phyloP scores from a whole-genome alignment of 2,329 filamentous ascomycete species.

The Chaetoscypha palmicola region DNA sequence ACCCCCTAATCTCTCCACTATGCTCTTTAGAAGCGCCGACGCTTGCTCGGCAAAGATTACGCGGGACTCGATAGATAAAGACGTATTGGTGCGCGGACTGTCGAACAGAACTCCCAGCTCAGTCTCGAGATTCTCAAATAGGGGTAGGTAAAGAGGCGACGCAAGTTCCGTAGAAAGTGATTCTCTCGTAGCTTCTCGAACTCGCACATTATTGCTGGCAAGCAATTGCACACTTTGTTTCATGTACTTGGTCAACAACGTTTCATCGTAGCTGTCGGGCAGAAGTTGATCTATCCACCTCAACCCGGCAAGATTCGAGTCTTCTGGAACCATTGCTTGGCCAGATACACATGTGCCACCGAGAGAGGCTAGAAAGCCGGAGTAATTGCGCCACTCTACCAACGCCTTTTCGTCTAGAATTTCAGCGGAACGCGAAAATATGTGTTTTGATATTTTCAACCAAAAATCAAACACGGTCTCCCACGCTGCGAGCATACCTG shows the following conservation, averaged over 20 bases:
- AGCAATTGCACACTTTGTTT: slow-evolving; percentile 58
- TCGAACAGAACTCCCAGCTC: slow-evolving; percentile 59
- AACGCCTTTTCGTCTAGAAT: slow-evolving; percentile 48
- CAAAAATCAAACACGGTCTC: slow-evolving; percentile 58
- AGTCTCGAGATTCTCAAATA: slow-evolving; percentile 58
- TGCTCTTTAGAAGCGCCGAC: slow-evolving; percentile 53
- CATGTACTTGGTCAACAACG: slow-evolving; percentile 53
- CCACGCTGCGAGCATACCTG: slow-evolving; percentile 63
- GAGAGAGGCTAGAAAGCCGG: slow-evolving; percentile 60
- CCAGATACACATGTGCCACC: slow-evolving; percentile 59
- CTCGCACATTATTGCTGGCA: slow-evolving; percentile 55
- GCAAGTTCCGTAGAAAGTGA: slow-evolving; percentile 60
- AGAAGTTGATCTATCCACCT: slow-evolving; percentile 54
- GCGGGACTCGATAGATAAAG: slow-evolving; percentile 50
- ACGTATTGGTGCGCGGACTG: slow-evolving; percentile 43
- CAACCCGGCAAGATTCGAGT: slow-evolving; percentile 48
- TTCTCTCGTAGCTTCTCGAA: slow-evolving; percentile 60
- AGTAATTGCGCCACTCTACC: slow-evolving; percentile 62
- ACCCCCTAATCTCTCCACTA: slow-evolving; percentile 58
- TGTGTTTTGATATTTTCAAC: slow-evolving; percentile 56
- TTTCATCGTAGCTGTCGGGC: slow-evolving; percentile 53
- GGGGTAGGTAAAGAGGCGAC: slow-evolving; percentile 50
- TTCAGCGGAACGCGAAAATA: slow-evolving; percentile 46
- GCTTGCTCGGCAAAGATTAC: slow-evolving; percentile 62
- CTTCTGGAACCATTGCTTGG: slow-evolving; percentile 47